A percentile compares a stretch with the other conserved stretches of the same genome.
Conservation (phyloP, 129 eudicot species). For the Chrysanthemum seticuspe region DNA sequence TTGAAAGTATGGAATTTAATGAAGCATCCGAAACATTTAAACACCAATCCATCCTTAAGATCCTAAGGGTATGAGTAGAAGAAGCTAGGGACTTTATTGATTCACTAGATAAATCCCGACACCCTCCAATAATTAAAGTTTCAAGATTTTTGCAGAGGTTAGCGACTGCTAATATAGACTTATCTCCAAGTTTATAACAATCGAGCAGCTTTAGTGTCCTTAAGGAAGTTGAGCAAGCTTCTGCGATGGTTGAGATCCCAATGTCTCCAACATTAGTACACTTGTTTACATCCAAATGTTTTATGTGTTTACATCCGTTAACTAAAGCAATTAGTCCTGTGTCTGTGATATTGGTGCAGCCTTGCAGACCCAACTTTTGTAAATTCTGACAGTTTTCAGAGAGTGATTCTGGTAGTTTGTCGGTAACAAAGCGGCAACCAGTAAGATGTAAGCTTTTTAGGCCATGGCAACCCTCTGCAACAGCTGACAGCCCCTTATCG, state of each 20-base stretch:
- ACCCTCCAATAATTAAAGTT: slow-evolving; percentile 80
- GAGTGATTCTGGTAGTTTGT: slow-evolving; percentile 55
- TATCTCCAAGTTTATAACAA: slow-evolving; percentile 80
- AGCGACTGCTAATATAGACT: slow-evolving; percentile 57
- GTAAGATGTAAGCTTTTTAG: slow-evolving; percentile 70
- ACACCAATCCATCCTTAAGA: slow-evolving; percentile 94
- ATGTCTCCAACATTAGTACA: slow-evolving; percentile 83
- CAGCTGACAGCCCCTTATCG: slow-evolving; percentile 84
- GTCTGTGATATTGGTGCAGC: slow-evolving; percentile 82
- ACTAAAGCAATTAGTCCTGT: slow-evolving; percentile 66
- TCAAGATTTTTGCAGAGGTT: slow-evolving; percentile 68
- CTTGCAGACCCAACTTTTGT: slow-evolving; percentile 67
- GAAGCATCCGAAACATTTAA: slow-evolving; percentile 74
- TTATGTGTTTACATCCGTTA: slow-evolving; percentile 63
- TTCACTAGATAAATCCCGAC: slow-evolving; percentile 66
- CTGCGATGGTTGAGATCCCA: slow-evolving; percentile 57
- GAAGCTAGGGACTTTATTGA: slow-evolving; percentile 59
- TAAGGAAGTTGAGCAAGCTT: slow-evolving; percentile 69
- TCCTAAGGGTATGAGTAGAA: slow-evolving; percentile 45
- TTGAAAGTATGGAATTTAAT: slow-evolving; percentile 47
- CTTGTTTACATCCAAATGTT: slow-evolving; percentile 67
- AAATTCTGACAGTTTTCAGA: slow-evolving; percentile 66
- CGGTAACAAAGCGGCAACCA: slow-evolving; percentile 81
- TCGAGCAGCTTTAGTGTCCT: slow-evolving; percentile 72
- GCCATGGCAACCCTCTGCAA: slow-evolving; percentile 76